Percentiles rank a stretch among this genome's conserved stretches.
phyloP scores from a whole-genome alignment of 805 yeast species.

The Ogataea wickerhamii region DNA sequence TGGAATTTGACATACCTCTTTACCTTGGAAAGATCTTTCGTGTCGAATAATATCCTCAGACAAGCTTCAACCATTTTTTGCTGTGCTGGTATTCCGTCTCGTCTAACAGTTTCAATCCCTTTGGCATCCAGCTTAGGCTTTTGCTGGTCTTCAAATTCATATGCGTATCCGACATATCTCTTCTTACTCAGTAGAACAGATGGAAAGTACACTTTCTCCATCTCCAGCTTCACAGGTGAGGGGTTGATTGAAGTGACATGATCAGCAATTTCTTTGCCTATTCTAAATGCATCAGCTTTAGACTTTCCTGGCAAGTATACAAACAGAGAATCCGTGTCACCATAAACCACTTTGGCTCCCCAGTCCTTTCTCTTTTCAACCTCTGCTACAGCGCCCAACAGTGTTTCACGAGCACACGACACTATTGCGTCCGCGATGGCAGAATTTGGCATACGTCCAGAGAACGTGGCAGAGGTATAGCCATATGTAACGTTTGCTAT shows the following conservation, averaged over 20 bases:
- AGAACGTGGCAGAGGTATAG: constrained; percentile 88
- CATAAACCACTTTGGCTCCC: constrained; percentile 94
- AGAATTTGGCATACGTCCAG: constrained; percentile 96
- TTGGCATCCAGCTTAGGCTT: constrained; percentile 85
- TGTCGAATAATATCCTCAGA: constrained; percentile 65
- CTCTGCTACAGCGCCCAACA: constrained; percentile 62
- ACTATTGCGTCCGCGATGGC: constrained; percentile 96
- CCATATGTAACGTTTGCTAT: constrained; percentile 97
- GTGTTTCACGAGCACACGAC: constrained; percentile 81
- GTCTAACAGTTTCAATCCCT: constrained; percentile 89
- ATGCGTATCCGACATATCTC: constrained; percentile 85
- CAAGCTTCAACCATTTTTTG: constrained; percentile 75
- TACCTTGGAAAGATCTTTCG: constrained; percentile 65
- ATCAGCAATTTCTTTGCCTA: constrained; percentile 70
- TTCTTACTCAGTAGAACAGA: constrained; percentile 80
- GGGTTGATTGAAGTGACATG: constrained; percentile 66
- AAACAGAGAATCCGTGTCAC: constrained; percentile 94
- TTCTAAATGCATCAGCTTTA: constrained; percentile 67
- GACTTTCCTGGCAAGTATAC: constrained; percentile 85
- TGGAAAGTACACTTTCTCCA: constrained; percentile 92
- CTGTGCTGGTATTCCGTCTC: constrained; percentile 95
- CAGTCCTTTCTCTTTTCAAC: constrained; percentile 60
- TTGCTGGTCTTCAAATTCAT: constrained; percentile 52
- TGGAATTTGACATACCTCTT: constrained; percentile 62
- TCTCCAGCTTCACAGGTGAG: constrained; percentile 75